Percentiles rank a stretch among this genome's conserved stretches.
These are phyloP conservation scores for Cyclotella cryptica DNA, from an alignment of 108 stramenopile genomes.

Conservation along the genomic window DNA sequence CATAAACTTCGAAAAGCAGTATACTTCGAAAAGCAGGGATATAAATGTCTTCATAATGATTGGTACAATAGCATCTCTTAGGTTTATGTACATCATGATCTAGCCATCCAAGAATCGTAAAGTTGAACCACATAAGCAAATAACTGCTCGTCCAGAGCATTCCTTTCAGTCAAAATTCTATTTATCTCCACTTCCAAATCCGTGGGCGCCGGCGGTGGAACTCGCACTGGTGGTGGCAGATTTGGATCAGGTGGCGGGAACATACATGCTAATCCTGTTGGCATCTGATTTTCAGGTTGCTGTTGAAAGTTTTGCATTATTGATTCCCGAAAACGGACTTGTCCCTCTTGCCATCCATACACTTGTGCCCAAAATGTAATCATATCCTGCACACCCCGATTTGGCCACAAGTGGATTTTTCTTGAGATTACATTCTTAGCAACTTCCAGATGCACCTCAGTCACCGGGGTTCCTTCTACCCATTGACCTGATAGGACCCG, in stretches of 20 bases:
- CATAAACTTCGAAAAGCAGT: too few relatives aligned
- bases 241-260: slow-evolving; percentile 16
- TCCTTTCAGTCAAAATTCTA: slow-evolving; percentile 15
- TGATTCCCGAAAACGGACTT: background rate
- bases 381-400: slow-evolving; percentile 22
- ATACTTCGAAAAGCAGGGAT: too few relatives aligned
- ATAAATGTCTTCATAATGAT: too few relatives aligned
- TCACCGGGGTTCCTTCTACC: slow-evolving; percentile 18
- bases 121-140: slow-evolving; percentile 24
- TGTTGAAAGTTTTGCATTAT: background rate
- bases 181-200: slow-evolving; percentile 21
- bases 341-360: slow-evolving; percentile 28
- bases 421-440: slow-evolving; percentile 20
- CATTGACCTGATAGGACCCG: slow-evolving; percentile 22
- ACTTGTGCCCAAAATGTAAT: background rate
- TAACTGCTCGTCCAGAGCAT: slow-evolving; percentile 17
- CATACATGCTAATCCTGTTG: slow-evolving; percentile 16
- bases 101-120: slow-evolving; percentile 27
- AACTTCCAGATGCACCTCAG: slow-evolving; percentile 21
- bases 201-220: background rate
- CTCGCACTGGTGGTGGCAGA: slow-evolving; percentile 2
- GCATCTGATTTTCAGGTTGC: background rate
- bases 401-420: slow-evolving; percentile 21
- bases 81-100: background rate
- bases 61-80: too few relatives aligned